phyloP scores from a whole-genome alignment of 176 grass and related monocot genomes.

The Lolium rigidum region DNA sequence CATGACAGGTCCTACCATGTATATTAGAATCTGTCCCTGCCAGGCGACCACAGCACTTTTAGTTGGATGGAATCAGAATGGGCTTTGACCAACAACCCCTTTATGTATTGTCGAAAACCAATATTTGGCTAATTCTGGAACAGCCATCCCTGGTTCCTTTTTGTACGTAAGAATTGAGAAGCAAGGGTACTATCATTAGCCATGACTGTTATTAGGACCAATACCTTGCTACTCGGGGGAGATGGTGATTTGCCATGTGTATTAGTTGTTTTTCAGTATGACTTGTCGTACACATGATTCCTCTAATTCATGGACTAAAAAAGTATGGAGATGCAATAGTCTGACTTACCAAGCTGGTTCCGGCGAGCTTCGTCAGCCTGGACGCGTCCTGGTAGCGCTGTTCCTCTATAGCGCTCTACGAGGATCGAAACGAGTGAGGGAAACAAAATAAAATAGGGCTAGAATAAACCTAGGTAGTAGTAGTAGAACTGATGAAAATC shows the following conservation, averaged over 20 bases:
- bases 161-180: not conserved
- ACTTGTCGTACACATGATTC: not conserved
- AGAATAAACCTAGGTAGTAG: too few species aligned
- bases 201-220: not conserved
- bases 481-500: too few species aligned
- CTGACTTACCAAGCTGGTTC: constrained; percentile 79
- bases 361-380: constrained; percentile 72
- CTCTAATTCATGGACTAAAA: not conserved
- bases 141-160: not conserved
- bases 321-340: not conserved
- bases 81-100: not conserved
- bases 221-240: not conserved
- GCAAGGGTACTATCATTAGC: not conserved
- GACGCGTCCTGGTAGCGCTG: constrained; percentile 88
- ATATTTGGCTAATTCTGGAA: not conserved
- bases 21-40: not conserved
- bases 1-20: not conserved
- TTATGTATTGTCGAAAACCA: not conserved
- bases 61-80: not conserved
- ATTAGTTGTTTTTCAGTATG: constrained; percentile 5
- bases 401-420: constrained; percentile 77
- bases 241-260: not conserved
- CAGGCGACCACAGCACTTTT: not conserved
- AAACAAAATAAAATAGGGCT: not conserved
- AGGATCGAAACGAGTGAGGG: not conserved